Percentiles rank a stretch among this genome's conserved stretches.
phyloP scores from a whole-genome alignment of 2,329 filamentous ascomycete genomes.

The Claviceps spartinae region DNA sequence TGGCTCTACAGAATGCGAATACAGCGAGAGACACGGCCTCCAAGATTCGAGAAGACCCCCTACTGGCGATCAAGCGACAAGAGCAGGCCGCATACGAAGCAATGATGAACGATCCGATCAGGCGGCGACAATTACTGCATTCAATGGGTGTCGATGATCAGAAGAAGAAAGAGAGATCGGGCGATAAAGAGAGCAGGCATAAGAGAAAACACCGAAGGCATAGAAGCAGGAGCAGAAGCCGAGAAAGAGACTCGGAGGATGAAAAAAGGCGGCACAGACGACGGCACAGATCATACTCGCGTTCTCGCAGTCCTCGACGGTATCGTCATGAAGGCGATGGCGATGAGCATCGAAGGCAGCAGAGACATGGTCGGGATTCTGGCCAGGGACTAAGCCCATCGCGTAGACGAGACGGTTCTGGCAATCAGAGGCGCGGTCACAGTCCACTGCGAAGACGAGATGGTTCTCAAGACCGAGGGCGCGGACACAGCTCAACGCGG shows the following conservation, averaged over 20 bases:
- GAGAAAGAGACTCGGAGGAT: conserved; percentile 1
- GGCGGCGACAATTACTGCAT: conserved; percentile 52
- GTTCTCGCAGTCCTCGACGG: conserved; percentile 29
- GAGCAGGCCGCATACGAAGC: conserved; percentile 71
- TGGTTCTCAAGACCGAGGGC: too few relatives aligned
- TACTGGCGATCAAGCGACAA: conserved; percentile 85
- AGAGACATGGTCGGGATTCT: conserved; percentile 14
- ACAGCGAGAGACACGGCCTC: conserved; percentile 64
- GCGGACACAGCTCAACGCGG: too few relatives aligned
- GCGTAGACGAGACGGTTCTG: conserved; percentile 9
- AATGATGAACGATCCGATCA: conserved; percentile 66
- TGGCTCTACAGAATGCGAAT: conserved; percentile 56
- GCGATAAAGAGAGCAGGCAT: conserved; percentile 18
- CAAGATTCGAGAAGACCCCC: conserved; percentile 82
- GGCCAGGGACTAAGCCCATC: conserved; percentile 11
- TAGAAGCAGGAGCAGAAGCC: conserved; percentile 6
- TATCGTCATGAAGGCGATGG: conserved; percentile 13
- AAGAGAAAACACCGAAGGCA: conserved; percentile 2
- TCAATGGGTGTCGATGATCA: conserved; percentile 44
- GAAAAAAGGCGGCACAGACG: conserved; percentile 16
- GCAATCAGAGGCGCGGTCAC: conserved; percentile 4
- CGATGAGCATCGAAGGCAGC: conserved; percentile 1
- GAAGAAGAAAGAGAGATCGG: conserved; percentile 26
- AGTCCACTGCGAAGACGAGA: not conserved
- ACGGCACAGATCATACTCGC: conserved; percentile 32